A percentile compares a stretch with the other conserved stretches of the same genome.
Evolutionary conservation across 176 grass and related monocot species (phyloP).

Genomic region (Zoysia japonica): DNA sequence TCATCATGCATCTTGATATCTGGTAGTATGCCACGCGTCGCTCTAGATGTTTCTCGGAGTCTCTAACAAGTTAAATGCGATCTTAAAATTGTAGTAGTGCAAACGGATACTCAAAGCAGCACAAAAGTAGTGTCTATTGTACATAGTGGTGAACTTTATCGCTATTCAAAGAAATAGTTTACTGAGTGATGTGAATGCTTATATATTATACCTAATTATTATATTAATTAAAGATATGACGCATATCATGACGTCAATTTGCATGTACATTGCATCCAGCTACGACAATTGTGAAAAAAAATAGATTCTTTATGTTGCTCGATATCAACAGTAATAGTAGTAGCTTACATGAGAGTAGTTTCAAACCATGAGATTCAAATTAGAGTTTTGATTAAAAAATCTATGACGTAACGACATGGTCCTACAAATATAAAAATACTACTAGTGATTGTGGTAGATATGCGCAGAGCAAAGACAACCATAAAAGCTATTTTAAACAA

Average conservation of each 20-base stretch:
- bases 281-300: not conserved
- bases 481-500: not conserved
- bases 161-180: not conserved
- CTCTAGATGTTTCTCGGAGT: not conserved
- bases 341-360: not conserved
- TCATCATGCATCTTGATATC: too few species aligned
- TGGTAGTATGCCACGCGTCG: accelerated
- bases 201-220: not conserved
- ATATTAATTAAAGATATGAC: not conserved
- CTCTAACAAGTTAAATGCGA: not conserved
- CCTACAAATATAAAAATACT: not conserved
- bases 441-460: not conserved
- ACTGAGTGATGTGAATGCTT: not conserved
- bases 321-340: not conserved
- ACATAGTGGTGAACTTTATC: not conserved
- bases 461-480: not conserved
- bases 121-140: not conserved
- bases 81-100: not conserved
- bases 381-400: too few species aligned
- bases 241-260: not conserved
- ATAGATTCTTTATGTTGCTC: too few species aligned
- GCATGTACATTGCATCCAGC: not conserved
- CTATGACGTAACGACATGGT: not conserved
- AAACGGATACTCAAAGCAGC: not conserved
- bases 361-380: too few species aligned